These are phyloP conservation scores for Botrytis hyacinthi DNA, from an alignment of 2,329 filamentous ascomycete genomes.

Conservation along the genomic window DNA sequence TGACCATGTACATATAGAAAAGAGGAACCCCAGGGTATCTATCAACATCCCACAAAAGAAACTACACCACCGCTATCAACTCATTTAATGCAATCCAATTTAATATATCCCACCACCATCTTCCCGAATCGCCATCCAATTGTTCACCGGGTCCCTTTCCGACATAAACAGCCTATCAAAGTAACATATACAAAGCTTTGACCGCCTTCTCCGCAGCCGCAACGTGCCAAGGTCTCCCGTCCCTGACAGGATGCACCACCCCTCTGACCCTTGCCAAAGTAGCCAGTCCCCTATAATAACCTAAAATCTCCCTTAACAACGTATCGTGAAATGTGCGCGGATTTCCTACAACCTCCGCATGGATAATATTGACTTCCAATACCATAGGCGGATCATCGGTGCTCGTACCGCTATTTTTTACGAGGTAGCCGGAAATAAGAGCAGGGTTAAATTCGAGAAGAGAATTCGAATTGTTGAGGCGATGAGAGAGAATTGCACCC, in stretches of 20 bases:
- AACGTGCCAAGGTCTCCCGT: conserved; percentile 75
- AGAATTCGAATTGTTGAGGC: conserved; percentile 58
- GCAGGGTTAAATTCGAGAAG: conserved; percentile 55
- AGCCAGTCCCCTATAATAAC: conserved; percentile 65
- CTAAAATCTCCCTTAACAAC: conserved; percentile 67
- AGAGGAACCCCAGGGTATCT: conserved; percentile 14
- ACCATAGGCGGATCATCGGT: conserved; percentile 57
- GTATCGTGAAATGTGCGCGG: conserved; percentile 51
- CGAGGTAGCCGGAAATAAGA: conserved; percentile 62
- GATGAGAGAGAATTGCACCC: conserved; percentile 68
- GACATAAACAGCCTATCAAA: conserved; percentile 44
- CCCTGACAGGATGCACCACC: conserved; percentile 55
- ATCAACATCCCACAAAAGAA: conserved; percentile 16
- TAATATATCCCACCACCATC: neutral
- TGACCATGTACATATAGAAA: conserved; percentile 7
- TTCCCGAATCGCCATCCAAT: neutral
- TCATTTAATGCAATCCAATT: neutral
- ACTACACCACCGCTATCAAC: neutral
- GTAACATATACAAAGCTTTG: conserved; percentile 60
- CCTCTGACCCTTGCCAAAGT: conserved; percentile 67
- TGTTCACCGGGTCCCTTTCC: neutral
- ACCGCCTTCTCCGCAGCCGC: conserved; percentile 68
- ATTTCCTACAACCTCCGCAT: conserved; percentile 44
- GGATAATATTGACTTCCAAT: conserved; percentile 65
- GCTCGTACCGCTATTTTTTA: conserved; percentile 59